Evolutionary conservation across 768 basidiomycete species (phyloP).

Genomic region (Hericium rajendrae): DNA sequence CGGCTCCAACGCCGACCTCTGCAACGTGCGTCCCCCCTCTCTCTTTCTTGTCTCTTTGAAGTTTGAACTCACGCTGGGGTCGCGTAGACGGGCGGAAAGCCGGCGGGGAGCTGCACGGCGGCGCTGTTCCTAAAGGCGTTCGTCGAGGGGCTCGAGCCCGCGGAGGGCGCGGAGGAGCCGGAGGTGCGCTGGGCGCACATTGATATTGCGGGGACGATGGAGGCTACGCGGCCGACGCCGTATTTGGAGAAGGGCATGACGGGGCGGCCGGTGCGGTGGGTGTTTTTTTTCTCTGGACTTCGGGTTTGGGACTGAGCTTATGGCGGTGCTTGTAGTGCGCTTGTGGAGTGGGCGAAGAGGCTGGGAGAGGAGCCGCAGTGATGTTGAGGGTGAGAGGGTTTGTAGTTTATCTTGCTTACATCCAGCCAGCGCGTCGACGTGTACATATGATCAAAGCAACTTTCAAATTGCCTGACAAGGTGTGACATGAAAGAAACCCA

Average conservation of each 20-base stretch:
- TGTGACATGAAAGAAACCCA: neutral
- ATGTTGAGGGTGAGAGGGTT: no score
- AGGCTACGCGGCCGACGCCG: constrained; percentile 43
- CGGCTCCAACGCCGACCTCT: constrained; percentile 70
- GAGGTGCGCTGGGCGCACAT: constrained; percentile 77
- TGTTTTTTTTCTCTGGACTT: neutral
- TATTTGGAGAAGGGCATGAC: constrained; percentile 75
- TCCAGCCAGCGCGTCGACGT: no score
- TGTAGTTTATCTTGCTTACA: neutral
- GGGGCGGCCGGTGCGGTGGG: constrained; percentile 69
- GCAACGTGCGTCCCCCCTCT: constrained; percentile 44
- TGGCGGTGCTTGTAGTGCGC: constrained; percentile 2
- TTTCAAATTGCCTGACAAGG: no score
- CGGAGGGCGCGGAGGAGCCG: constrained; percentile 36
- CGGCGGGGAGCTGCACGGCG: constrained; percentile 69
- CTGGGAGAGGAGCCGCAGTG: neutral
- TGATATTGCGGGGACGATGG: constrained; percentile 77
- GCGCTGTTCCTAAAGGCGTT: constrained; percentile 83
- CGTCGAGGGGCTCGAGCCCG: constrained; percentile 61
- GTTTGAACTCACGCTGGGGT: neutral
- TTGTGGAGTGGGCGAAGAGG: constrained; percentile 13
- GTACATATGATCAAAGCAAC: no score
- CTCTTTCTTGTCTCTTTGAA: neutral
- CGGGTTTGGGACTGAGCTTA: neutral
- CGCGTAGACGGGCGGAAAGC: constrained; percentile 56